Base-by-base conservation (phyloP, 768 basidiomycete species). In the Xerocomus spinulosus region DNA sequence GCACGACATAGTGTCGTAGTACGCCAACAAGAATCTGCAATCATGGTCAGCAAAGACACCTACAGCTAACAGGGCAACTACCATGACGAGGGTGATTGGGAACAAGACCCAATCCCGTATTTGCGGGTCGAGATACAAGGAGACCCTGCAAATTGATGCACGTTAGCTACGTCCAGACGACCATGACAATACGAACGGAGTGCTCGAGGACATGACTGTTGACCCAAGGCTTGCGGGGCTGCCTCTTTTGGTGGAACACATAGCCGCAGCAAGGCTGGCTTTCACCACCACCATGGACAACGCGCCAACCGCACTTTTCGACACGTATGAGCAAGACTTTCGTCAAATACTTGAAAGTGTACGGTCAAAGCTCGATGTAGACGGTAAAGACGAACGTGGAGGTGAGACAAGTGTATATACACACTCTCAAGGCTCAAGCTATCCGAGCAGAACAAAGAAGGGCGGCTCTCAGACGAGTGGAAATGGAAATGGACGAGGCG, bases 81-180 rank as follows among this genome's bases (percentile, higher is more conserved):
- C 94, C 93, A 96, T 96, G 64, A 97, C 92, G 52, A 96, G 74
- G 43, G 93, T 97, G 70, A 97, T 96, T 44, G 94, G 94, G 70
- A 97, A 92, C 49, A 97, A 70, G 36, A 97, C 84, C 87, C 86
- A 90, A 63, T 88, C 92, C 58, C 93, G 82, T 67, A 97, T 97
- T 70, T 93, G 90, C 35, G 93, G 94, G 73, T 97, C 93, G 40
- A 97, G 83, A 69, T 92, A 85, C 24, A 85, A 64, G 18, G 80
- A 78, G 24, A 69, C 65, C 55, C 74, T 76, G 49, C 9, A 48
- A 50, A 34, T 48, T 12, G 17, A 32, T 7, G 12, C n/a, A 4
- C n/a, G 39, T 61, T n/a, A 58, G 55, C 36, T 37, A 33, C 46
- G 38, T 30, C 41, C 17, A 15, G 39, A 45, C 5, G 43, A 37